These are phyloP conservation scores for Amanita rubescens DNA, from an alignment of 768 basidiomycete species.

Conservation along the genomic window DNA sequence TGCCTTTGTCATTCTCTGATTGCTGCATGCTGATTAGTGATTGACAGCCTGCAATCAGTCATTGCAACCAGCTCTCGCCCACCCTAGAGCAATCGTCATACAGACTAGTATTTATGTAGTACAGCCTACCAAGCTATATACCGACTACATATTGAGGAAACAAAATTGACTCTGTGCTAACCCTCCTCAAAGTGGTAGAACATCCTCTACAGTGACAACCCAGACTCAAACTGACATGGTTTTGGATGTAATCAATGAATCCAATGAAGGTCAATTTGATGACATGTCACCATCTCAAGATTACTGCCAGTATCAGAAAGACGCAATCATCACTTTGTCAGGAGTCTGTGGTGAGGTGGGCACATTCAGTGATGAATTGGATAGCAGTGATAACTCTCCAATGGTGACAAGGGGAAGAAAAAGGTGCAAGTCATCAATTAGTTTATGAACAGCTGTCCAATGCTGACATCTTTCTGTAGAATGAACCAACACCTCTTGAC, in stretches of 20 bases:
- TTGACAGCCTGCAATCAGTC: too few species aligned
- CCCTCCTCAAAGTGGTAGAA: neutral
- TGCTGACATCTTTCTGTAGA: neutral
- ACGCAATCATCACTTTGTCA: too few species aligned
- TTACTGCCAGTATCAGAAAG: neutral
- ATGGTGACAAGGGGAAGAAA: neutral
- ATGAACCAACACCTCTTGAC: neutral
- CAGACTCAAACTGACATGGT: too few species aligned
- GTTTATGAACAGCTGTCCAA: neutral
- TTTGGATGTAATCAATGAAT: neutral
- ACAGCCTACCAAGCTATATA: too few species aligned
- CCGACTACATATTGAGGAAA: too few species aligned
- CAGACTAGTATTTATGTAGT: too few species aligned
- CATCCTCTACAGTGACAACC: neutral
- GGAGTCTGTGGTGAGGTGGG: too few species aligned
- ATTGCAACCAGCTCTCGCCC: too few species aligned
- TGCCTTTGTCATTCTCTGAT: too few species aligned
- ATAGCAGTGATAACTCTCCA: neutral
- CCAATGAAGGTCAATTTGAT: neutral
- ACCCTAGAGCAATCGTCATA: too few species aligned
- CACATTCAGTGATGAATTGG: neutral
- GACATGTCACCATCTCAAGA: neutral
- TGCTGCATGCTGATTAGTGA: too few species aligned
- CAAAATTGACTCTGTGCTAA: neutral
- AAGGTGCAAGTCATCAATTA: neutral